A percentile compares a stretch with the other conserved stretches of the same genome.
Conservation (phyloP, 2,329 filamentous ascomycete species). For the Trichophaea hybrida region DNA sequence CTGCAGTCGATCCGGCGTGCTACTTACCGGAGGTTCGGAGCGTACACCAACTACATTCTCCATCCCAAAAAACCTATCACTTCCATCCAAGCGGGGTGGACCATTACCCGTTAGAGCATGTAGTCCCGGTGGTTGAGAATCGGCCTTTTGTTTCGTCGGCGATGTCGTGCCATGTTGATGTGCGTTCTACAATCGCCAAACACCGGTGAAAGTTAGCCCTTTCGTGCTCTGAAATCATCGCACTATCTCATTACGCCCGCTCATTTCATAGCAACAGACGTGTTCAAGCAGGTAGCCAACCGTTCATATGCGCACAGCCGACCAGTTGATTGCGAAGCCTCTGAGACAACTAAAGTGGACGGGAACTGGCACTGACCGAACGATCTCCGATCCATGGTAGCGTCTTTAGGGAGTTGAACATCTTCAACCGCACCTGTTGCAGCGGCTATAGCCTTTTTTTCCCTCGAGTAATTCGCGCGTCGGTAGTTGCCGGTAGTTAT, state of each 20-base stretch:
- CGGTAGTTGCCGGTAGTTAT: too few relatives aligned
- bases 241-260: neutral
- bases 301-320: conserved; percentile 4
- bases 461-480: too few relatives aligned
- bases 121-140: conserved; percentile 32
- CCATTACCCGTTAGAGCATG: conserved; percentile 70
- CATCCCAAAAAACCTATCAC: conserved; percentile 95
- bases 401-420: conserved; percentile 19
- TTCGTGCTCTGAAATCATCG: conserved; percentile 6
- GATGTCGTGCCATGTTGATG: conserved; percentile 26
- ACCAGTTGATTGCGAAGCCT: neutral
- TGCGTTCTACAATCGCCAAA: neutral
- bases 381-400: conserved; percentile 19
- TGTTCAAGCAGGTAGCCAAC: neutral
- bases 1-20: neutral
- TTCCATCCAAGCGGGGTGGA: conserved; percentile 69
- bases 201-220: conserved; percentile 1
- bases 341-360: neutral
- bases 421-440: conserved; percentile 7
- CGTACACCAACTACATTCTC: conserved; percentile 62
- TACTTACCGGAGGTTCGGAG: conserved; percentile 13
- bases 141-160: conserved; percentile 45
- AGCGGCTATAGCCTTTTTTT: neutral
- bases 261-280: neutral
- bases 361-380: conserved; percentile 17